Conservation (phyloP, 805 yeast species). For the Pichia eremophila region DNA sequence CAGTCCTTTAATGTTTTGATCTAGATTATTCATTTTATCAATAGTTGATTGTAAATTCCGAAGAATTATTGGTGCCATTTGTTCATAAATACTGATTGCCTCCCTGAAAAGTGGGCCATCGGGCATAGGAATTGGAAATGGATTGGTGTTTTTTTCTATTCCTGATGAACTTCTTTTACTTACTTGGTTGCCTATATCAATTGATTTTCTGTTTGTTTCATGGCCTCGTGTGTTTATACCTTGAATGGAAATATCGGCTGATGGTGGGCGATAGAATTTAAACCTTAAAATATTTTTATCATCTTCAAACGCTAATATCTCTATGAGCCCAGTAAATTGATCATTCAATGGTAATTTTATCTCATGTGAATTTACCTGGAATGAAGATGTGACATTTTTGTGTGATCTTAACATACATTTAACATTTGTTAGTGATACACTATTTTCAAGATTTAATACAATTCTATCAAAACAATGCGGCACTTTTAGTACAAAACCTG, state of each 20-base stretch:
- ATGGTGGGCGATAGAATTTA: constrained; percentile 4
- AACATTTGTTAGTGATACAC: neutral
- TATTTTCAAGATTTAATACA: neutral
- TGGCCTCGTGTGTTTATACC: too few relatives aligned
- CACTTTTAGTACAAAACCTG: neutral
- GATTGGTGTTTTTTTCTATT: constrained; percentile 6
- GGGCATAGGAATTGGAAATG: constrained; percentile 24
- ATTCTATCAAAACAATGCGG: constrained; percentile 3
- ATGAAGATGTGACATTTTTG: neutral
- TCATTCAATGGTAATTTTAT: constrained; percentile 4
- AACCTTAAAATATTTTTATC: neutral
- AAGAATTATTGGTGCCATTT: constrained; percentile 15
- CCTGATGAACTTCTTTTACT: neutral
- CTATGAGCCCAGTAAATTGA: neutral
- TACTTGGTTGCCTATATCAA: neutral
- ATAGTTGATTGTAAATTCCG: constrained; percentile 10
- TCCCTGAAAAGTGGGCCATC: constrained; percentile 31
- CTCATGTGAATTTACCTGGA: neutral
- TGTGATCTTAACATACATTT: neutral
- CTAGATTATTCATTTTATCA: constrained; percentile 13
- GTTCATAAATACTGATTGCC: constrained; percentile 21
- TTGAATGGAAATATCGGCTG: neutral
- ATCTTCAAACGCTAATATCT: neutral
- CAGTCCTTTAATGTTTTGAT: constrained; percentile 15
- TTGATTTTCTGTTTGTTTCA: neutral